Percentiles rank a stretch among this genome's conserved stretches.
These are phyloP conservation scores for Xanthoconium separans DNA, from an alignment of 1,284 basidiomycete genomes.

Conservation along the genomic window DNA sequence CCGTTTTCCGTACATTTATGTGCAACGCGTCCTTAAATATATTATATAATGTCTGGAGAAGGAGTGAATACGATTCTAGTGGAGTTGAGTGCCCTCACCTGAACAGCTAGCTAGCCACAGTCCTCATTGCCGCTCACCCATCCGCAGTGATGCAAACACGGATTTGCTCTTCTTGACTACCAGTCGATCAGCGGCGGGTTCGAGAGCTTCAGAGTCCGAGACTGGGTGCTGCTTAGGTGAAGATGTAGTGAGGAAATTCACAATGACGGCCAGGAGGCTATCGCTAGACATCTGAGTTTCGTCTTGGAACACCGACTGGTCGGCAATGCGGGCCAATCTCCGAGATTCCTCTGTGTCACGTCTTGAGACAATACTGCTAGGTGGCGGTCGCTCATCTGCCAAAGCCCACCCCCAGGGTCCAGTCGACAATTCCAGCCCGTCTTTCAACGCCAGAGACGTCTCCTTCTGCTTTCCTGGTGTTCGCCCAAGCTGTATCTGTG, in stretches of 20 bases:
- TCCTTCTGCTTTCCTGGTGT: conserved; percentile 22
- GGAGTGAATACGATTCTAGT: background rate
- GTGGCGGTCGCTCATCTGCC: conserved; percentile 76
- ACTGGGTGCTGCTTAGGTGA: conserved; percentile 30
- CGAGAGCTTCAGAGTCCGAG: conserved; percentile 17
- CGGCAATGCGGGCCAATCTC: conserved; percentile 66
- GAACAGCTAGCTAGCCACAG: background rate
- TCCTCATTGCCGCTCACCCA: conserved; percentile 12
- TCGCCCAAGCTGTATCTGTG: conserved; percentile 28
- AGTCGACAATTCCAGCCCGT: conserved; percentile 45
- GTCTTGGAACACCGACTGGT: conserved; percentile 56
- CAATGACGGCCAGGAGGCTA: conserved; percentile 64
- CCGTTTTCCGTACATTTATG: background rate
- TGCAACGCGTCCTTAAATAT: background rate
- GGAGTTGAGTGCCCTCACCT: background rate
- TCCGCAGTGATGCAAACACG: conserved; percentile 25
- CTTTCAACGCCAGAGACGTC: conserved; percentile 45
- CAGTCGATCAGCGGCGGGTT: background rate
- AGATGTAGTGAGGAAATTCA: conserved; percentile 55
- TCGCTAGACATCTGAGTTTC: conserved; percentile 62
- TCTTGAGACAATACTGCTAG: conserved; percentile 78
- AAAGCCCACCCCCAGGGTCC: conserved; percentile 72
- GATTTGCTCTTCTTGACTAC: conserved; percentile 27
- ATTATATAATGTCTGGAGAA: conserved; percentile 6
- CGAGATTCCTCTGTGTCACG: conserved; percentile 76